Evolutionary conservation across 495 filamentous ascomycete genomes (phyloP), one percentile per base, ranked within the genome.

Genomic region (Bacidia rubella): DNA sequence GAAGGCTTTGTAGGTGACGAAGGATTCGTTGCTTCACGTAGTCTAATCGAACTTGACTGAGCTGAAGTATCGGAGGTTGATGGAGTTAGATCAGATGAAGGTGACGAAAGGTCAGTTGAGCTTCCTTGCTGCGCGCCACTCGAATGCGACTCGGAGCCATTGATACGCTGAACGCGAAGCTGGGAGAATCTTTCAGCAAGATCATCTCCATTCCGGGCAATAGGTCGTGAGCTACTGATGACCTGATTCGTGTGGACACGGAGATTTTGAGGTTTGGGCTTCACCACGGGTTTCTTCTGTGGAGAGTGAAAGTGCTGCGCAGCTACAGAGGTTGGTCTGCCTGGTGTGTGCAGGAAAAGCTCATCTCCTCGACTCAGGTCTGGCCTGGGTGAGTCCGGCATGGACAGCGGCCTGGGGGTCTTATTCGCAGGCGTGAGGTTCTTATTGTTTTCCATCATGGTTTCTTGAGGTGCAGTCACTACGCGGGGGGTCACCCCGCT

Each of bases 231-330:
- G 2, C 9, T 48, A 23, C n/a, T 29, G 35, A 22, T 54, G 11
- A 19, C 59, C 51, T 49, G 54, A 53, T 80, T 54, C 0, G 68
- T 64, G 44, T 74, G 74, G 1, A 77, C 77, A 56, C 83, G 80
- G 23, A 85, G 64, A 40, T 66, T 70, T 43, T 75, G 63, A 2
- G 82, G 82, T 53, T 86, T 86, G 0, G 82, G 80, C 12, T 76
- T 77, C 21, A 83, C 65, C 2, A 58, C 51, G 0, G 82, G 82
- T 57, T 73, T 79, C 32, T 53, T 26, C 47, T 61, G 60, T 15
- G 51, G 58, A 25, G 59, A 38, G 17, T 49, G 58, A 32, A 49
- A 47, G 3, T 35, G 17, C 7, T 29, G 15, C 25, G 17, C 15
- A 11, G 52, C 39, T 21, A 43, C 15, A 19, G 32, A 21, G 22